These are phyloP conservation scores for Neolentinus lepideus DNA, from an alignment of 1,284 basidiomycete genomes.

Conservation along the genomic window DNA sequence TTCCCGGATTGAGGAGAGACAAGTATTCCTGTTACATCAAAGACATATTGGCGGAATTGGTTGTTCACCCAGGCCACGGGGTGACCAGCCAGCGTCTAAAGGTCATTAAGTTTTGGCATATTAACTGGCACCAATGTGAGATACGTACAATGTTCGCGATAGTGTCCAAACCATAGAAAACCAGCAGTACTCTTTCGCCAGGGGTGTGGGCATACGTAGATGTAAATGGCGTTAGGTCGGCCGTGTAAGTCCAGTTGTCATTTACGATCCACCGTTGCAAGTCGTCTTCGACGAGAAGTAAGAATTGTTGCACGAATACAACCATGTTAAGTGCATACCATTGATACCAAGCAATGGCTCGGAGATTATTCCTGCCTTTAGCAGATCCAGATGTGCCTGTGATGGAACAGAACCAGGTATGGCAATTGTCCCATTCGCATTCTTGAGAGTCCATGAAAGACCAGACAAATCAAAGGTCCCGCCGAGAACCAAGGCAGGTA, in stretches of 20 bases:
- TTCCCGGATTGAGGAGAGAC: constrained; percentile 20
- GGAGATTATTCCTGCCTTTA: constrained; percentile 43
- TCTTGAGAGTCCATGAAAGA: constrained; percentile 45
- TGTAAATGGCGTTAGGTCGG: constrained; percentile 38
- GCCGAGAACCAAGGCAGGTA: constrained; percentile 16
- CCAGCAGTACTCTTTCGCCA: constrained; percentile 32
- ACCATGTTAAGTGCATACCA: no score
- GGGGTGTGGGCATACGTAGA: constrained; percentile 14
- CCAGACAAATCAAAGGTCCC: constrained; percentile 36
- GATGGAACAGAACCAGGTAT: constrained; percentile 48
- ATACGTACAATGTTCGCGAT: constrained; percentile 41
- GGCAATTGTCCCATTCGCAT: constrained; percentile 44
- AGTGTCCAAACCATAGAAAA: constrained; percentile 56
- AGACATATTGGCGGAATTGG: constrained; percentile 49
- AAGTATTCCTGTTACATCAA: constrained; percentile 39
- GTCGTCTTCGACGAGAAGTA: constrained; percentile 30
- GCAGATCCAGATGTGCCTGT: constrained; percentile 47
- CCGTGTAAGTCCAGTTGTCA: constrained; percentile 59
- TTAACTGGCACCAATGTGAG: neutral
- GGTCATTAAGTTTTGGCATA: neutral
- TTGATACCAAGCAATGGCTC: constrained; percentile 50
- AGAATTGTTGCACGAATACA: neutral
- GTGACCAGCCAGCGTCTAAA: constrained; percentile 40
- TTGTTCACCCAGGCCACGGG: constrained; percentile 52
- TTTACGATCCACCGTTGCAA: constrained; percentile 50